Evolutionary conservation across 2,329 filamentous ascomycete genomes (phyloP), one percentile per base, ranked within the genome.

Genomic region (Xylariaceae sp.): DNA sequence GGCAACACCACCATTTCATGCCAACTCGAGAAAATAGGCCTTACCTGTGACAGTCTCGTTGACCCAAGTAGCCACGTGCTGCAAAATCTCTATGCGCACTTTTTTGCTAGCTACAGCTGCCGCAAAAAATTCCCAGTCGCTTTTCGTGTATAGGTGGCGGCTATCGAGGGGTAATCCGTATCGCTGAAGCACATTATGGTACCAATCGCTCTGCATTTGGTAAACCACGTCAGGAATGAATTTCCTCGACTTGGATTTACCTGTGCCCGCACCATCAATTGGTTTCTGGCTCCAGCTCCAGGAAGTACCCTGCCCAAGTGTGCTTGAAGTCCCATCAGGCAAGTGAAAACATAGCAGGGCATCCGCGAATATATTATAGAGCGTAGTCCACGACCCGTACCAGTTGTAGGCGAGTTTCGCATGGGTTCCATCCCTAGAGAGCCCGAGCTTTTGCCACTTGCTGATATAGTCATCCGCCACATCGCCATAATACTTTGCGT

Each of bases 61-160:
- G 55, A 95, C 76, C 90, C 90, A 95, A 52, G 74, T 75, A 1
- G 88, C 88, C 39, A 94, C 86, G 16, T 83, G 80, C 55, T 89
- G 79, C 34, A 94, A 73, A 47, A 95, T 90, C 67, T 87, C 82
- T 2, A 79, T 77, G 50, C 89, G 80, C 1, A 87, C 87, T 54
- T 78, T 72, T 67, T 81, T 80, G 61, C 83, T 84, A 3, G 88
- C 82, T 5, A 95, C 86, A 1, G 89, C 88, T 44, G 90, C 89
- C 0, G 89, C 88, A 69, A 94, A 92, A 68, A 95, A 91, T 63
- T 94, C 86, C 90, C 90, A 95, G 71, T 95, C 90, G 29, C 86
- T 90, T 72, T 95, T 95, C 32, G 89, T 87, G 70, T 94, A 94
- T 2, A 92, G 70, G 69, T 94, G 89, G 41, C 90, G 82, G 61